Conservation (phyloP, 2,329 filamentous ascomycete genomes). For the Epichloe sp. region DNA sequence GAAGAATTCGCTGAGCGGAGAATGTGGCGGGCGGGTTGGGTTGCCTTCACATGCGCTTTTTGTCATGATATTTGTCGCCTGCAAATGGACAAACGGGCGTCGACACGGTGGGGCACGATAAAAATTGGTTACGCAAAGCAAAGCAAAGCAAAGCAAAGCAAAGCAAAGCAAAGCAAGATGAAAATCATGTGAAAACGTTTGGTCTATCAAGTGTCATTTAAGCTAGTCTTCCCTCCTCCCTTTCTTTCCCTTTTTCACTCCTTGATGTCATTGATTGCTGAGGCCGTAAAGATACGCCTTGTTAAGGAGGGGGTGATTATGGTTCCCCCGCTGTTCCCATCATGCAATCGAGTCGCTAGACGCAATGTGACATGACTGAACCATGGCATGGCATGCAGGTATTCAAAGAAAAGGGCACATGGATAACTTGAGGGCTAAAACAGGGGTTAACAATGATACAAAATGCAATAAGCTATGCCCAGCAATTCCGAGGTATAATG, state of each 20-base stretch:
- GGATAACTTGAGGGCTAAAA: not conserved
- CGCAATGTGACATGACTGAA: not conserved
- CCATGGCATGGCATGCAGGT: not conserved
- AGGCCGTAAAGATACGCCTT: not conserved
- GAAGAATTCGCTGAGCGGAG: too few relatives aligned
- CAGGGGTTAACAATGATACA: not conserved
- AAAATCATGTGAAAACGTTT: not conserved
- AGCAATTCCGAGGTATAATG: slow-evolving; percentile 4
- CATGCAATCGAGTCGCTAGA: not conserved
- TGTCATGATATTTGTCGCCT: too few relatives aligned
- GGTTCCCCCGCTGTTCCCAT: not conserved
- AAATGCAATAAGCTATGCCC: slow-evolving; percentile 3
- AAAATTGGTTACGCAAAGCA: not conserved
- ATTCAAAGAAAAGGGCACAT: not conserved
- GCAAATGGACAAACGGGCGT: too few relatives aligned
- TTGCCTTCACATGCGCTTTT: too few relatives aligned
- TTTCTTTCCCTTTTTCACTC: not conserved
- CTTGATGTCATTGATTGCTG: not conserved
- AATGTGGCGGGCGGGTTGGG: too few relatives aligned
- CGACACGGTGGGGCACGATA: not conserved
- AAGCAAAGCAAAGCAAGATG: not conserved
- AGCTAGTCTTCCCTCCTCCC: not conserved
- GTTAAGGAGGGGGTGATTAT: not conserved
- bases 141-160: not conserved
- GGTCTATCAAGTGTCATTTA: not conserved